Conservation (phyloP, 139 green algal genomes). For the Eudorina sp. region DNA sequence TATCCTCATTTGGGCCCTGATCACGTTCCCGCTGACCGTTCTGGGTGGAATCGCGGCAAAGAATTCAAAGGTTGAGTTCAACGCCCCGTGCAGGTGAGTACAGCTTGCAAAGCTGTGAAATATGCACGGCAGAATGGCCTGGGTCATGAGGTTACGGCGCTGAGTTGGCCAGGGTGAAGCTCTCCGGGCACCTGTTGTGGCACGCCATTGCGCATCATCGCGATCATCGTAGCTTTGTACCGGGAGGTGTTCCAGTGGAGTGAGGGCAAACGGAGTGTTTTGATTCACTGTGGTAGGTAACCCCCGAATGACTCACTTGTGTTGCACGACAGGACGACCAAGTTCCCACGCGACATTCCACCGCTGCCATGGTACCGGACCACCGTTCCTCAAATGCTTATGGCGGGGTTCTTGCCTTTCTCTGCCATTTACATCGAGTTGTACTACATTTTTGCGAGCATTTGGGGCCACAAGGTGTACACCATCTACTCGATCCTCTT, state of each 20-base stretch:
- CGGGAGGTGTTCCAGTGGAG: too few species aligned
- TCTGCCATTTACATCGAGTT: constrained; percentile 99
- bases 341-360: constrained; percentile 89
- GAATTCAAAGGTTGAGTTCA: constrained; percentile 78
- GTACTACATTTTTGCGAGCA: constrained; percentile 96
- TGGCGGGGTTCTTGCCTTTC: constrained; percentile 97
- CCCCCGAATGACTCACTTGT: too few species aligned
- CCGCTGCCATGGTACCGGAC: constrained; percentile 92
- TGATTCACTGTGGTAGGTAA: too few species aligned
- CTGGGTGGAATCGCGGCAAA: constrained; percentile 86
- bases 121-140: too few species aligned
- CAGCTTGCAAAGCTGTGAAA: too few species aligned
- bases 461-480: constrained; percentile 99
- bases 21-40: constrained; percentile 94
- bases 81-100: constrained; percentile 77
- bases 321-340: constrained; percentile 93
- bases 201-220: too few species aligned
- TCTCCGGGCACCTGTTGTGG: too few species aligned
- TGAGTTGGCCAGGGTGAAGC: too few species aligned
- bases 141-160: too few species aligned
- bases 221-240: too few species aligned
- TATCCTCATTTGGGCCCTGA: constrained; percentile 86
- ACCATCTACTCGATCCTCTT: constrained; percentile 96
- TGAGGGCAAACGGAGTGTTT: too few species aligned
- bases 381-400: constrained; percentile 90